Evolutionary conservation across 257 asterid genomes (phyloP).

Genomic region (Forsythia suspensa): DNA sequence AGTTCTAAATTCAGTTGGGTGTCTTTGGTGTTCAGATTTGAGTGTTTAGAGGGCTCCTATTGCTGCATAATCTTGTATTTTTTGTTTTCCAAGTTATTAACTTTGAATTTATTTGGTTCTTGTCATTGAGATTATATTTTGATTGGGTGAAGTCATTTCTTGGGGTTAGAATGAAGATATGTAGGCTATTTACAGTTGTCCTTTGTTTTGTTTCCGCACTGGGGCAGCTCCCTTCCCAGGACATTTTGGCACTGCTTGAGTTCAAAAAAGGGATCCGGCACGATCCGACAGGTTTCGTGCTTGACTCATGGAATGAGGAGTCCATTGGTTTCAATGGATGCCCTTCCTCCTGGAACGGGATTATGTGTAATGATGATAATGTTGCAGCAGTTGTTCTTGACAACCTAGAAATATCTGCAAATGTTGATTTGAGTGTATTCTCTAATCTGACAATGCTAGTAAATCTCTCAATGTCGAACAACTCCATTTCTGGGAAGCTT

Average conservation of each 20-base stretch:
- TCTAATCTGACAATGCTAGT: constrained; percentile 86
- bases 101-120: neutral
- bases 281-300: constrained; percentile 51
- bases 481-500: constrained; percentile 67
- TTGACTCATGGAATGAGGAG: constrained; percentile 56
- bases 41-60: too few relatives aligned
- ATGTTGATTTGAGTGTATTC: constrained; percentile 69
- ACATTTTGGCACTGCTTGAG: constrained; percentile 57
- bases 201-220: constrained; percentile 28
- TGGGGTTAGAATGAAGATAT: constrained; percentile 32
- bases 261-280: constrained; percentile 50
- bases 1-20: neutral
- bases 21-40: neutral
- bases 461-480: constrained; percentile 82
- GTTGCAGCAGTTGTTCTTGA: constrained; percentile 93
- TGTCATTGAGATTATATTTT: neutral
- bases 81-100: neutral
- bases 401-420: constrained; percentile 61
- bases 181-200: constrained; percentile 27
- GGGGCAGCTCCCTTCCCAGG: constrained; percentile 83
- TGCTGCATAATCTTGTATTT: too few relatives aligned
- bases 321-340: constrained; percentile 75
- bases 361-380: constrained; percentile 85
- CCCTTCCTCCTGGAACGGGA: constrained; percentile 98
- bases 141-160: neutral